These are phyloP conservation scores for Hypoxylon trugodes DNA, from an alignment of 495 filamentous ascomycete genomes.

Conservation along the genomic window DNA sequence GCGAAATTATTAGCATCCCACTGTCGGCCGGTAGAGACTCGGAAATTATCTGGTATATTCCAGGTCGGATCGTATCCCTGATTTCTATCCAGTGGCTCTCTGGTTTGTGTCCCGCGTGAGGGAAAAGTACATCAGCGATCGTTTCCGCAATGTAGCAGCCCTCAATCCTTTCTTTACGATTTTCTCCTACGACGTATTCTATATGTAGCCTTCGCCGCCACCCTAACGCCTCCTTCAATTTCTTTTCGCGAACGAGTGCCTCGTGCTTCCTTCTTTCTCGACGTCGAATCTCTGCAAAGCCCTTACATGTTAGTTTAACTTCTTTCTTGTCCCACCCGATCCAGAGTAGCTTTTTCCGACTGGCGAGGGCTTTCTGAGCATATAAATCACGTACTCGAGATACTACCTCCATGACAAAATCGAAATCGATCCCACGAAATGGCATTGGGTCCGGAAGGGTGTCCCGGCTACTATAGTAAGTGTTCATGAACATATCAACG, in stretches of 20 bases:
- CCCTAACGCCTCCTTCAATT: background rate
- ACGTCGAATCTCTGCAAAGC: constrained; percentile 6
- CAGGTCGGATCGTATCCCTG: background rate
- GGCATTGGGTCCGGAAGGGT: constrained; percentile 10
- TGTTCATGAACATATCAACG: constrained; percentile 18
- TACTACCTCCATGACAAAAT: constrained; percentile 11
- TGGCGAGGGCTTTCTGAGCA: constrained; percentile 8
- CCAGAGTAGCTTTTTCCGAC: constrained; percentile 19
- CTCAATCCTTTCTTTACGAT: background rate
- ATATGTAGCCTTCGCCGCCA: constrained; percentile 9
- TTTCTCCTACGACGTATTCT: background rate
- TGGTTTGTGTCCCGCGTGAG: background rate
- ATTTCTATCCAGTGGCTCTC: constrained; percentile 11
- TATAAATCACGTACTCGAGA: background rate
- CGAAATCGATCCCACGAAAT: constrained; percentile 17
- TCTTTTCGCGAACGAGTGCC: constrained; percentile 3
- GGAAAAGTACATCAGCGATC: background rate
- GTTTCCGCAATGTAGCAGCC: constrained; percentile 14
- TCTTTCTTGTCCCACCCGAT: constrained; percentile 23
- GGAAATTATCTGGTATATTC: constrained; percentile 11
- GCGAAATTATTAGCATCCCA: constrained; percentile 10
- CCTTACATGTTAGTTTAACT: constrained; percentile 14
- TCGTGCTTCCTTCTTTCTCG: background rate
- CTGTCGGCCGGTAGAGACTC: constrained; percentile 8
- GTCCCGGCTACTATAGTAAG: constrained; percentile 3